These are phyloP conservation scores for Podospora pseudopauciseta DNA, from an alignment of 495 filamentous ascomycete genomes.

Conservation along the genomic window DNA sequence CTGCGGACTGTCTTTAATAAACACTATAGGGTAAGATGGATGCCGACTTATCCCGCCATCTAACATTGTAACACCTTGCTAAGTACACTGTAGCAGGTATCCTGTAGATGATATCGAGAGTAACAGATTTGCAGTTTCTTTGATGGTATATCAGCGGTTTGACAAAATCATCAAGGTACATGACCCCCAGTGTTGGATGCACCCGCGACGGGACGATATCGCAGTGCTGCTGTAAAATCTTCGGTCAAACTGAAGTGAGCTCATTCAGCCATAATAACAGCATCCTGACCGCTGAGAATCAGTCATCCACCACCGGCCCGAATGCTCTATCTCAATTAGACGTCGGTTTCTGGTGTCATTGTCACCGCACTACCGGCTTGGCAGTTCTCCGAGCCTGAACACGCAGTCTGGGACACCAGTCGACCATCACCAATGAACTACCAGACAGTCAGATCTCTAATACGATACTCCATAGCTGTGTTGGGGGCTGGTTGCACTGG, in stretches of 20 bases:
- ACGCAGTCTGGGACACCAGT: background rate
- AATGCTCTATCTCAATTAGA: background rate
- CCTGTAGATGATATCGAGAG: too few relatives aligned
- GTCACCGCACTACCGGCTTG: background rate
- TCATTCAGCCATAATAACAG: background rate
- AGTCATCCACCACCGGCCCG: background rate
- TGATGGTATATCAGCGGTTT: too few relatives aligned
- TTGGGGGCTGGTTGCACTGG: background rate
- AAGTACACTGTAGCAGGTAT: too few relatives aligned
- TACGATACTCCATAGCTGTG: background rate
- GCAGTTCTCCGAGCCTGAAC: background rate
- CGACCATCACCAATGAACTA: background rate
- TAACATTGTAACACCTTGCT: too few relatives aligned
- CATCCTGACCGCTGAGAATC: background rate
- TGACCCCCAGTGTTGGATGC: too few relatives aligned
- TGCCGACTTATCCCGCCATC: too few relatives aligned
- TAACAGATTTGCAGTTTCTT: too few relatives aligned
- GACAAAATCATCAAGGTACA: too few relatives aligned
- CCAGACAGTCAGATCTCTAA: background rate
- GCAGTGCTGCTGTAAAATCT: background rate
- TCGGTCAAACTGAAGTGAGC: background rate
- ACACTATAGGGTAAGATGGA: too few relatives aligned
- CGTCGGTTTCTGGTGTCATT: background rate
- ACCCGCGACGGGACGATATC: too few relatives aligned
- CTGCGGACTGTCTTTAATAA: too few relatives aligned